Evolutionary conservation across 352 stramenopile genomes (phyloP).

Genomic region (Phytopythium boreale): DNA sequence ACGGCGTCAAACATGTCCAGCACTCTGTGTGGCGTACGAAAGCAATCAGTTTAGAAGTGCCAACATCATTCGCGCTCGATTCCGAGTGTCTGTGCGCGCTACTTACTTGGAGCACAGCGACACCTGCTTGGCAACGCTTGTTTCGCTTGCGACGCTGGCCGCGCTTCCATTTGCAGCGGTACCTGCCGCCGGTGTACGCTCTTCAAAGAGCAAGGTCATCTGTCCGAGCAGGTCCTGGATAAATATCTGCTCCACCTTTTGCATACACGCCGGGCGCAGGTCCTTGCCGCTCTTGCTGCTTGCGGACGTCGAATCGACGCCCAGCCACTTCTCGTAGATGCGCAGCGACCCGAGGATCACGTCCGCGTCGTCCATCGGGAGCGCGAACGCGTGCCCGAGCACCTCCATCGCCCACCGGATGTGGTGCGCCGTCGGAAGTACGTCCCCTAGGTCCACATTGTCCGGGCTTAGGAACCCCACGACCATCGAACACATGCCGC

Average conservation of each 20-base stretch:
- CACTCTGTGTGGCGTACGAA: constrained; percentile 33
- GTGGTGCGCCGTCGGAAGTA: constrained; percentile 70
- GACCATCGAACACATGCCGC: constrained; percentile 81
- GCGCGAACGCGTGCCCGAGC: constrained; percentile 78
- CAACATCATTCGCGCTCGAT: background rate
- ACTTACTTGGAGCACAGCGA: constrained; percentile 67
- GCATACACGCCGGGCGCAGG: constrained; percentile 65
- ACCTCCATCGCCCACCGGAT: constrained; percentile 87
- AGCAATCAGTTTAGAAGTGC: background rate
- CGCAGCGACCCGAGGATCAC: constrained; percentile 71
- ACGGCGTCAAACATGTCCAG: constrained; percentile 79
- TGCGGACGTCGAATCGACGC: constrained; percentile 45
- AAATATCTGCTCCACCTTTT: constrained; percentile 80
- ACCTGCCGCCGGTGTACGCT: constrained; percentile 30
- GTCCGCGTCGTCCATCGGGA: constrained; percentile 83
- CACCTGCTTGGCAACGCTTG: constrained; percentile 64
- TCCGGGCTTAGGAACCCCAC: constrained; percentile 64
- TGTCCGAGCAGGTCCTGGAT: constrained; percentile 86
- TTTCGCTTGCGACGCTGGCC: constrained; percentile 15
- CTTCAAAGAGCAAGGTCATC: constrained; percentile 88
- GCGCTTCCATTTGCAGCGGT: constrained; percentile 13
- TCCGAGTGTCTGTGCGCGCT: background rate
- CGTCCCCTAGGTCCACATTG: constrained; percentile 36
- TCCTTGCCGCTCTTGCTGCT: constrained; percentile 38
- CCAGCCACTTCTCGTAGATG: constrained; percentile 85